Evolutionary conservation across 1,284 basidiomycete species (phyloP).

Genomic region (Phaffia rhodozyma): DNA sequence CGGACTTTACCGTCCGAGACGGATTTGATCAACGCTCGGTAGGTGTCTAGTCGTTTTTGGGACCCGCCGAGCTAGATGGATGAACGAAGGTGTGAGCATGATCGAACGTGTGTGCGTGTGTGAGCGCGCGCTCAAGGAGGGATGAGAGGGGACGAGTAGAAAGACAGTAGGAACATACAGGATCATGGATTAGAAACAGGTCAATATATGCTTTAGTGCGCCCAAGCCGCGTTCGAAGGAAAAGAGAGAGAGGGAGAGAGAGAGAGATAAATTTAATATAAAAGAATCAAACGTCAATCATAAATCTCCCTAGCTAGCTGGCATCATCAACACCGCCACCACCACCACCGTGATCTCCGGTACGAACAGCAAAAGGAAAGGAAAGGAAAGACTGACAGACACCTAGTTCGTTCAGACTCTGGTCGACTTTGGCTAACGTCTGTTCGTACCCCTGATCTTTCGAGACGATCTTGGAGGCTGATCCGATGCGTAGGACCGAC

Average conservation of each 20-base stretch:
- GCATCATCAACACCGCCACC: too few species aligned
- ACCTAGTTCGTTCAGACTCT: slow-evolving; percentile 45
- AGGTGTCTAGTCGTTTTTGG: slow-evolving; percentile 49
- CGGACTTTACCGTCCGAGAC: slow-evolving; percentile 53
- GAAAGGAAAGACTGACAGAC: slow-evolving; percentile 37
- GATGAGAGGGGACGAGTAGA: too few species aligned
- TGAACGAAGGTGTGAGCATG: slow-evolving; percentile 24
- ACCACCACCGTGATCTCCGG: too few species aligned
- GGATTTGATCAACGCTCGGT: slow-evolving; percentile 48
- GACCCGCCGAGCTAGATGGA: slow-evolving; percentile 40
- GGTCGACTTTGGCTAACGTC: slow-evolving; percentile 46
- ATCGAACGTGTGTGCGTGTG: slow-evolving; percentile 23
- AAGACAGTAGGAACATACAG: slow-evolving; percentile 24
- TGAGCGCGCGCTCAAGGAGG: background rate
- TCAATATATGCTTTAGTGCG: slow-evolving; percentile 51
- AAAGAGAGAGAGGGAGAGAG: background rate
- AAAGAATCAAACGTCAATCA: slow-evolving; percentile 21
- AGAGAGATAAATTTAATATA: slow-evolving; percentile 21
- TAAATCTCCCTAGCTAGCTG: too few species aligned
- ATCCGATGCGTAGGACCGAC: too few species aligned
- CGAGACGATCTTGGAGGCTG: slow-evolving; percentile 44
- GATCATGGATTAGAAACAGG: slow-evolving; percentile 64
- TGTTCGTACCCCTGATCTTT: slow-evolving; percentile 48
- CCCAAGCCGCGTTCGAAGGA: too few species aligned
- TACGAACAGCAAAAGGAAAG: too few species aligned